Base-by-base conservation (phyloP, 768 basidiomycete genomes). In the Suillus weaverae region DNA sequence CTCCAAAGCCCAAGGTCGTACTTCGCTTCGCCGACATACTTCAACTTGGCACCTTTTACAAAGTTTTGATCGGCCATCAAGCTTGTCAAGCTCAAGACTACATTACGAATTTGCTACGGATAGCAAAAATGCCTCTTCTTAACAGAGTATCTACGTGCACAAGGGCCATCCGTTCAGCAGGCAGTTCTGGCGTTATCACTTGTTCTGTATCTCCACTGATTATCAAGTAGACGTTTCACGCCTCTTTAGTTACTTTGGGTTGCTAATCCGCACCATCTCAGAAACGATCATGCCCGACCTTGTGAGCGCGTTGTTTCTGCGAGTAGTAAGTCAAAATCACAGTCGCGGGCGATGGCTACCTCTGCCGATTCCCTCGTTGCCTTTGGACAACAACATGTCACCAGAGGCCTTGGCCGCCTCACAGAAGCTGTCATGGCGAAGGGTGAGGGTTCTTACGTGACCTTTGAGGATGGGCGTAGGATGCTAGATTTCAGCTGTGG, bases 401-500 rank as follows among this genome's bases (percentile, higher is more conserved):
- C 82, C 11, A 76, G 77, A 59, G 82, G 82, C n/a, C 71, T 83
- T 26, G 78, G 74, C 10, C 73, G 82, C 30, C 65, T 78, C 18
- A 77, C 80, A 3, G 77, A 82, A 61, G 91, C 85, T 0, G 77
- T 91, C 59, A 86, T 92, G 79, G 75, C 79, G 41, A 88, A 85
- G 68, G 90, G 88, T 50, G 81, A 86, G 69, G 93, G 94, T 16
- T 87, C 90, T 1, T 92, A 91, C 68, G 85, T 94, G 62, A 78
- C 79, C 35, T 87, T 89, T 62, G 84, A 88, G 35, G 89, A 94
- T 67, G 95, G 93, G 4, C 81, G 85, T 64, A 84, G 81, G 70
- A 73, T 91, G 72, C 81, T 97, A 59, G 95, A 97, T 74, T 95
- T 96, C 71, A 94, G 91, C 13, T 85, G 85, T 70, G 95, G 95